Percentiles rank a stretch among this genome's conserved stretches.
These are phyloP conservation scores for Vitrella brassicaformis DNA, from an alignment of 73 alveolate genomes.

Conservation along the genomic window DNA sequence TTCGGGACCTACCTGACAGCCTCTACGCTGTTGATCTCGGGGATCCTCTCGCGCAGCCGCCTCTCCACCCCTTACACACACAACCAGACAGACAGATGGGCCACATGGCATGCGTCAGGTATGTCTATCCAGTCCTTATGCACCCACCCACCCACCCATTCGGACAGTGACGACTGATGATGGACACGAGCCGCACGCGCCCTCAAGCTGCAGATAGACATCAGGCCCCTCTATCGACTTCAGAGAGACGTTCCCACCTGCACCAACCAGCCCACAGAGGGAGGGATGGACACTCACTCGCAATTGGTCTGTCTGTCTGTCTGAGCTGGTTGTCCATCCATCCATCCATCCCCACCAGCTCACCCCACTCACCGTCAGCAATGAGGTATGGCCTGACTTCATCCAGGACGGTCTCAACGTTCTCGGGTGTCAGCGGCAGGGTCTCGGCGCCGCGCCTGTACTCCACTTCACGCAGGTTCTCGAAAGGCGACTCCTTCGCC, in stretches of 20 bases:
- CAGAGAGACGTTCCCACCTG: neutral
- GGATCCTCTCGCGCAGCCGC: neutral
- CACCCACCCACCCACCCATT: neutral
- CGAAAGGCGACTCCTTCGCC: neutral
- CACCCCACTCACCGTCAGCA: neutral
- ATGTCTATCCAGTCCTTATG: no score
- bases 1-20: neutral
- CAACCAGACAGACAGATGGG: neutral
- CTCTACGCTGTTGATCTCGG: neutral
- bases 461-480: neutral
- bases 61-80: neutral
- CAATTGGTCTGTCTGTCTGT: no score
- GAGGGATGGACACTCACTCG: no score
- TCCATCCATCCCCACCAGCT: no score
- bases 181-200: neutral
- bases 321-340: no score
- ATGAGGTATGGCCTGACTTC: neutral
- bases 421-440: neutral
- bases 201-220: neutral
- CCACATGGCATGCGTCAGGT: neutral
- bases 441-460: neutral
- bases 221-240: neutral
- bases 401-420: neutral
- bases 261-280: neutral
- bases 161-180: neutral